Conservation (phyloP, 2,329 filamentous ascomycete species). For the Alternaria gansuensis region DNA sequence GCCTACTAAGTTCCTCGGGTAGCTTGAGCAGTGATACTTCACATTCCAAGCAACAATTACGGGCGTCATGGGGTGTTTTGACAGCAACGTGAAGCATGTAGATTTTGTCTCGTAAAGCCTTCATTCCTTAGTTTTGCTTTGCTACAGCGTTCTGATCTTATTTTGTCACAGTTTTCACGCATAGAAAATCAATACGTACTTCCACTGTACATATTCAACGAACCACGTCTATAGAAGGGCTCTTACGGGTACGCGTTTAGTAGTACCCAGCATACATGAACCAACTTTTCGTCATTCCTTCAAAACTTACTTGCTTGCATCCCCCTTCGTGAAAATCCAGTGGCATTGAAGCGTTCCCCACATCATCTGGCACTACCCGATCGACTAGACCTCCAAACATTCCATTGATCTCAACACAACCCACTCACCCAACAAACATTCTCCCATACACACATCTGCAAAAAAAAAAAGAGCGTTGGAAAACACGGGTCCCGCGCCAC, state of each 20-base stretch:
- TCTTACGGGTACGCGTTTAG: conserved; percentile 47
- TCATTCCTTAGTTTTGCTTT: conserved; percentile 36
- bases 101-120: conserved; percentile 11
- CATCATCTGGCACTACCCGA: neutral
- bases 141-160: conserved; percentile 29
- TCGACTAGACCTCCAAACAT: neutral
- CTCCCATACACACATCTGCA: neutral
- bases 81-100: conserved; percentile 14
- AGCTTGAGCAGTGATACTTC: conserved; percentile 12
- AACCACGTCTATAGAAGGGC: conserved; percentile 17
- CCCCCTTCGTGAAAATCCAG: neutral
- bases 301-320: neutral
- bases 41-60: conserved; percentile 15
- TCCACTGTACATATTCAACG: conserved; percentile 25
- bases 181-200: conserved; percentile 17
- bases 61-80: conserved; percentile 19
- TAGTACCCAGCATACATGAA: conserved; percentile 71
- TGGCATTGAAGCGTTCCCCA: neutral
- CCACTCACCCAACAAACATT: neutral
- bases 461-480: too few relatives aligned
- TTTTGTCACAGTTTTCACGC: conserved; percentile 1
- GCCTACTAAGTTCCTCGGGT: conserved; percentile 23
- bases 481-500: neutral
- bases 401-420: neutral
- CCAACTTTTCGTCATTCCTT: conserved; percentile 11